Conservation (phyloP, 352 stramenopile species). For the Globisporangium abappressorium region DNA sequence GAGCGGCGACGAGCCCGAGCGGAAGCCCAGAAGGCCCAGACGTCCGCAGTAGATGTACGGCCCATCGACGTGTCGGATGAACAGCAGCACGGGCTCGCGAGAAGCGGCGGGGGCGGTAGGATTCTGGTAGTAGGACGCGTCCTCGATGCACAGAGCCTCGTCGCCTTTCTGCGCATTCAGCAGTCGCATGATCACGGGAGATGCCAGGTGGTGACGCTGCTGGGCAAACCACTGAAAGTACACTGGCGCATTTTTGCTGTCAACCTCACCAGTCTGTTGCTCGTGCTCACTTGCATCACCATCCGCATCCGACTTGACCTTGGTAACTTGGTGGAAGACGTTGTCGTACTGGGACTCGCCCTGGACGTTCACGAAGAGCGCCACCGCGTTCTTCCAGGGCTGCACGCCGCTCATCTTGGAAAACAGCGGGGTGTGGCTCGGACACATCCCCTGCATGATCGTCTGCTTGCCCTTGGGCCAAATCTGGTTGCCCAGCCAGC, state of each 20-base stretch:
- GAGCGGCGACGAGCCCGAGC: conserved; percentile 27
- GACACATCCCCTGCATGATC: conserved; percentile 50
- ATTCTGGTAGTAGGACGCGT: conserved; percentile 20
- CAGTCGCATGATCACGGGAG: conserved; percentile 33
- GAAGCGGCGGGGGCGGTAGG: neutral
- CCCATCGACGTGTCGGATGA: conserved; percentile 45
- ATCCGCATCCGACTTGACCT: neutral
- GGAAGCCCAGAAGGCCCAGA: conserved; percentile 48
- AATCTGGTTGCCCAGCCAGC: conserved; percentile 51
- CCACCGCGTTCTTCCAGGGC: conserved; percentile 49
- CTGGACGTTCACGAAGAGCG: conserved; percentile 53
- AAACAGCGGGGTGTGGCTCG: conserved; percentile 23
- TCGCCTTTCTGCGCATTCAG: conserved; percentile 27
- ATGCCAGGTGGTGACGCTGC: conserved; percentile 25
- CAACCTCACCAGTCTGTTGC: neutral
- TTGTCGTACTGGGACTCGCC: conserved; percentile 40
- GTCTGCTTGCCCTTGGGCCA: conserved; percentile 44
- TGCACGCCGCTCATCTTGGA: conserved; percentile 51
- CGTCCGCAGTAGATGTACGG: conserved; percentile 71
- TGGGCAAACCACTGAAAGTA: conserved; percentile 65
- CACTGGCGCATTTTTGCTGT: conserved; percentile 14
- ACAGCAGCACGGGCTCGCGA: conserved; percentile 40
- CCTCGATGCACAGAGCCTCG: conserved; percentile 27
- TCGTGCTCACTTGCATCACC: neutral
- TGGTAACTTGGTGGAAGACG: conserved; percentile 32